These are phyloP conservation scores for Backusella tuberculispora DNA, from an alignment of 192 early-diverging fungal genomes.

Conservation along the genomic window DNA sequence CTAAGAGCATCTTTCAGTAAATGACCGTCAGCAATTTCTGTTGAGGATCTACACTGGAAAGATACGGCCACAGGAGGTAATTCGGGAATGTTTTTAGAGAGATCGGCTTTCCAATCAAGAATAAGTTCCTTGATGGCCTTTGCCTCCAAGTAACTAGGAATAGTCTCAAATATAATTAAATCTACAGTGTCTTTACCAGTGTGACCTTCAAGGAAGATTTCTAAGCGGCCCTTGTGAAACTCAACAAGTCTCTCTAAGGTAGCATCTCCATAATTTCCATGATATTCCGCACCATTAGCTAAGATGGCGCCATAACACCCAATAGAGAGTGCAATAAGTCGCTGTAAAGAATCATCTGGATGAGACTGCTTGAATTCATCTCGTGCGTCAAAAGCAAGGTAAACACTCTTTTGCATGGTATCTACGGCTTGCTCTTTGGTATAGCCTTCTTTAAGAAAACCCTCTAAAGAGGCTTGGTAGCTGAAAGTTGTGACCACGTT, in stretches of 20 bases:
- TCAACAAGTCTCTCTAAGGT: slow-evolving; percentile 43
- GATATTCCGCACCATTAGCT: slow-evolving; percentile 66
- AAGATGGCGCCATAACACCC: slow-evolving; percentile 71
- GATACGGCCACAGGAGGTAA: slow-evolving; percentile 60
- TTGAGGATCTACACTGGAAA: slow-evolving; percentile 51
- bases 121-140: slow-evolving; percentile 53
- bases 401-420: slow-evolving; percentile 47
- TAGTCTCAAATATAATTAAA: slow-evolving; percentile 70
- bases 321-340: slow-evolving; percentile 59
- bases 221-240: slow-evolving; percentile 59
- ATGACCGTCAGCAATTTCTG: slow-evolving; percentile 53
- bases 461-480: slow-evolving; percentile 57
- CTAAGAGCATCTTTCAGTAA: slow-evolving; percentile 46
- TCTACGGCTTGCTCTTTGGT: slow-evolving; percentile 35
- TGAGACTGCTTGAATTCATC: slow-evolving; percentile 33
- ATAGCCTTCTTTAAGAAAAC: slow-evolving; percentile 47
- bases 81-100: neutral
- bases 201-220: slow-evolving; percentile 37
- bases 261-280: slow-evolving; percentile 58
- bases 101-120: slow-evolving; percentile 8
- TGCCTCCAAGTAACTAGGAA: slow-evolving; percentile 63
- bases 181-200: slow-evolving; percentile 43
- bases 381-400: slow-evolving; percentile 54
- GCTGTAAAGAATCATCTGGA: slow-evolving; percentile 16
- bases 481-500: slow-evolving; percentile 59